These are phyloP conservation scores for Tetracentron sinense DNA, from an alignment of 164 flowering plant genomes.

Conservation along the genomic window DNA sequence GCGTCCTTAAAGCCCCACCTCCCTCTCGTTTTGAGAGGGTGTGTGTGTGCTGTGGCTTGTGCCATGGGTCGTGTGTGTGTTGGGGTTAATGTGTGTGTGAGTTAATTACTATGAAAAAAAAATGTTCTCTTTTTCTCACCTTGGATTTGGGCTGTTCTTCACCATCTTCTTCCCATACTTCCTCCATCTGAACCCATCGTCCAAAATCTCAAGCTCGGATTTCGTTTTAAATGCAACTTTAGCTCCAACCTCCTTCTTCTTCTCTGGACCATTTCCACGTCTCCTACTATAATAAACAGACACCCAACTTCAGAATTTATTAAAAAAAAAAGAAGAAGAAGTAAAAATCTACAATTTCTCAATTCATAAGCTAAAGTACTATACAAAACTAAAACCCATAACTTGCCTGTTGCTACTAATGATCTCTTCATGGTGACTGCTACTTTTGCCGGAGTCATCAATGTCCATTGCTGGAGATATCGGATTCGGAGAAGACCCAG, in stretches of 20 bases:
- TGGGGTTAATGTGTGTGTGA: not conserved
- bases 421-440: conserved; percentile 17
- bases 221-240: conserved; percentile 44
- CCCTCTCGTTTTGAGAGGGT: no score
- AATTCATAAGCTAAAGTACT: not conserved
- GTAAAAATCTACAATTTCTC: not conserved
- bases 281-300: conserved; percentile 12
- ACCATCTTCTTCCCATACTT: conserved; percentile 67
- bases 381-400: not conserved
- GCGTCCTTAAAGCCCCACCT: not conserved
- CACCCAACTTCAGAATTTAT: not conserved
- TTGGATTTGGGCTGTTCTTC: conserved; percentile 55
- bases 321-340: not conserved
- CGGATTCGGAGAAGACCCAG: conserved; percentile 10
- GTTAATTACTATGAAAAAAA: no score
- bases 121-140: conserved; percentile 24
- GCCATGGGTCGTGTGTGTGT: no score
- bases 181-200: conserved; percentile 62
- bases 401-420: conserved; percentile 18
- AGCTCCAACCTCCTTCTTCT: conserved; percentile 22
- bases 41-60: no score
- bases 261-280: not conserved
- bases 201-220: conserved; percentile 44
- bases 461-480: conserved; percentile 9
- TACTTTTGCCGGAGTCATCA: conserved; percentile 11